Evolutionary conservation across 2,329 filamentous ascomycete species (phyloP).

Genomic region (Endothia cerciana): DNA sequence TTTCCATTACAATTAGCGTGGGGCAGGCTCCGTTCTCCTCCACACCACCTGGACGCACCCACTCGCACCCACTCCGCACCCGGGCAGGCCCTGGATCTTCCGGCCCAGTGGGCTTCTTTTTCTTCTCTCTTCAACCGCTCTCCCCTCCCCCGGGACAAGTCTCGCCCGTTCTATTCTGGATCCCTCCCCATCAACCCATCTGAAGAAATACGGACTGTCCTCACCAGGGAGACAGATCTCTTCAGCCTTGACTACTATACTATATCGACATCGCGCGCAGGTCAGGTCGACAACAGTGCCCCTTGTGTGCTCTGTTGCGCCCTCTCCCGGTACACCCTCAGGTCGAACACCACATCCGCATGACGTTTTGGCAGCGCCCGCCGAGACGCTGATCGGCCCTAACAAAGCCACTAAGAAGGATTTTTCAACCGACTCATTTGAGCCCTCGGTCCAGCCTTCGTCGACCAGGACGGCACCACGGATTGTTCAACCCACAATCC

Average conservation of each 20-base stretch:
- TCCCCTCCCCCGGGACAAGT: conserved; percentile 15
- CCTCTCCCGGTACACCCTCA: not conserved
- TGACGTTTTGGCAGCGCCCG: conserved; percentile 16
- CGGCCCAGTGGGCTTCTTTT: conserved; percentile 9
- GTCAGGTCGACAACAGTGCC: not conserved
- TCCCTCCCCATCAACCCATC: not conserved
- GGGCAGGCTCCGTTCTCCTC: conserved; percentile 13
- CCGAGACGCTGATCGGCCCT: conserved; percentile 24
- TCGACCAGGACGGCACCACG: not conserved
- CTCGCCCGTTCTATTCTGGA: conserved; percentile 6
- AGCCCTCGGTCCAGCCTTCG: not conserved
- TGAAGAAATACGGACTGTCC: not conserved
- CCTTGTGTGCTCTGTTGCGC: not conserved
- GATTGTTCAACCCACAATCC: not conserved
- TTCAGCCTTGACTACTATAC: not conserved
- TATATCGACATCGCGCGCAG: not conserved
- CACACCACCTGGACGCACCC: conserved; percentile 13
- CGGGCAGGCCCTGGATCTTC: conserved; percentile 4
- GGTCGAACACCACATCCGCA: not conserved
- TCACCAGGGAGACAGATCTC: not conserved
- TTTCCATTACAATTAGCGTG: conserved; percentile 20
- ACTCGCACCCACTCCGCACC: conserved; percentile 8
- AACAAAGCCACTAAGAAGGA: conserved; percentile 26
- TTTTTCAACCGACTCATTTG: conserved; percentile 12
- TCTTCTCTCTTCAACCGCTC: conserved; percentile 12